Conservation (phyloP, 257 asterid species). For the Solanum pinnatisectum region DNA sequence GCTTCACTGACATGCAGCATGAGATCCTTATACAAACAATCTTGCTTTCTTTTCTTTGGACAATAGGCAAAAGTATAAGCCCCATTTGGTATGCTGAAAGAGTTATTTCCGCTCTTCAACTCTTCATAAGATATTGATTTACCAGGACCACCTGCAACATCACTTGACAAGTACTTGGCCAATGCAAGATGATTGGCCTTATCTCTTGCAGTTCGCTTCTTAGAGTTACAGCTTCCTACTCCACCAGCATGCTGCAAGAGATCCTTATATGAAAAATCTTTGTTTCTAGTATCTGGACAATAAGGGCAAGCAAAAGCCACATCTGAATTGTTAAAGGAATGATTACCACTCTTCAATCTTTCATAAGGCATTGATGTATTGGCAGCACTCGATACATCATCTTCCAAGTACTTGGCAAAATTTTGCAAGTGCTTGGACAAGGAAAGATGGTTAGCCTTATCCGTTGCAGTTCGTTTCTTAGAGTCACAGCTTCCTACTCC, state of each 20-base stretch:
- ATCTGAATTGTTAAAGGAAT: conserved; percentile 39
- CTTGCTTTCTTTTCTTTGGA: conserved; percentile 50
- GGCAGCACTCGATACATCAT: conserved; percentile 20
- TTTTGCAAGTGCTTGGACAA: conserved; percentile 46
- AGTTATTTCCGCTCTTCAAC: conserved; percentile 47
- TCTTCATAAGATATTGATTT: conserved; percentile 28
- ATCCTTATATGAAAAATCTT: conserved; percentile 39
- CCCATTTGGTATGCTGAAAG: conserved; percentile 40
- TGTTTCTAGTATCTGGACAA: conserved; percentile 59
- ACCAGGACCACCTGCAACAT: conserved; percentile 25
- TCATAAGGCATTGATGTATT: conserved; percentile 32
- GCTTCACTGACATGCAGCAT: conserved; percentile 61
- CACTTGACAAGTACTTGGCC: conserved; percentile 56
- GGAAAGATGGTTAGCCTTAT: conserved; percentile 65
- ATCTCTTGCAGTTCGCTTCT: conserved; percentile 47
- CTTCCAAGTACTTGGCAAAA: conserved; percentile 36
- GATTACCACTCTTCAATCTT: conserved; percentile 48
- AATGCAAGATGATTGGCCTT: conserved; percentile 65
- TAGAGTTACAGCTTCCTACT: conserved; percentile 40
- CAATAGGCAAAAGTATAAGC: conserved; percentile 72
- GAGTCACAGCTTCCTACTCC: conserved; percentile 46
- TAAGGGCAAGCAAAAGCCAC: conserved; percentile 58
- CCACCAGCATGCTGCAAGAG: conserved; percentile 67
- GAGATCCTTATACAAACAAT: conserved; percentile 43
- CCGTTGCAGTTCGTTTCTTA: conserved; percentile 40